phyloP scores from a whole-genome alignment of 2,329 filamentous ascomycete species.

The Aspergillus pseudoglaucus region DNA sequence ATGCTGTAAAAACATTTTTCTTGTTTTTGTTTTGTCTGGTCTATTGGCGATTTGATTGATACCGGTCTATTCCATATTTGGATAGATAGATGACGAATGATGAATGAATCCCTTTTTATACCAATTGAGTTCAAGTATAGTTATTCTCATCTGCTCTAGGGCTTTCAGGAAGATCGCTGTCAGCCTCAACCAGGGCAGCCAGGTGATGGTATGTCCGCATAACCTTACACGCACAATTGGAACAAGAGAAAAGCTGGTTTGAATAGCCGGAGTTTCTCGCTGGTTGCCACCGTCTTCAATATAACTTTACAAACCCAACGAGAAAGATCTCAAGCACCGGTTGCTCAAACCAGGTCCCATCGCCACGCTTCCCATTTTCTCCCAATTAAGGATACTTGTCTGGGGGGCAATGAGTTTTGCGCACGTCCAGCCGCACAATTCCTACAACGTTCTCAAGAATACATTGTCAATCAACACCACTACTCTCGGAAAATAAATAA shows the following conservation, averaged over 20 bases:
- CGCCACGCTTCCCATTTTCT: neutral
- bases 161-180: too few relatives aligned
- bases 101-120: too few relatives aligned
- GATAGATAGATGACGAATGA: too few relatives aligned
- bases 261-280: neutral
- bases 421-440: neutral
- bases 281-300: neutral
- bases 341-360: neutral
- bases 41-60: too few relatives aligned
- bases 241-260: neutral
- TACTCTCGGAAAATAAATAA: neutral
- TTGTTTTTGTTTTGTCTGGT: too few relatives aligned
- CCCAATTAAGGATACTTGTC: neutral
- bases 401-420: neutral
- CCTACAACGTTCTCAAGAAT: neutral
- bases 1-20: conserved; percentile 25
- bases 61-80: too few relatives aligned
- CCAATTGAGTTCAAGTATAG: too few relatives aligned
- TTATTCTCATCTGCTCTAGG: too few relatives aligned
- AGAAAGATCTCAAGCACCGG: neutral
- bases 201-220: neutral
- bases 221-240: neutral
- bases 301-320: neutral
- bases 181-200: neutral
- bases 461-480: neutral